These are phyloP conservation scores for Filosporella fistucella DNA, from an alignment of 495 filamentous ascomycete genomes.

Conservation along the genomic window DNA sequence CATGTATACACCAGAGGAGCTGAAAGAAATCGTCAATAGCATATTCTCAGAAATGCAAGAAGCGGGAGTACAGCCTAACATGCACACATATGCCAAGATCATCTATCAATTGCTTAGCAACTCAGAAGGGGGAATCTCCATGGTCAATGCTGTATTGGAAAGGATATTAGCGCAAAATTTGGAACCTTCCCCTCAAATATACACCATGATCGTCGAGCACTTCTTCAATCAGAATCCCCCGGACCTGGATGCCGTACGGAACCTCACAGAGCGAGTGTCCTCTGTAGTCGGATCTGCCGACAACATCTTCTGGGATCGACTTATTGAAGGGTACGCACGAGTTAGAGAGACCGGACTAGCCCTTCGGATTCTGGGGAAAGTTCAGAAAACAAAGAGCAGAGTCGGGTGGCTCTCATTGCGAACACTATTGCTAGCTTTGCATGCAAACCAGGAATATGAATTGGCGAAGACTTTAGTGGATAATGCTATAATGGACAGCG, in stretches of 20 bases:
- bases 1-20: slow-evolving; percentile 26
- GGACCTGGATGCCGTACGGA: slow-evolving; percentile 49
- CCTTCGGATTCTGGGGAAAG: slow-evolving; percentile 41
- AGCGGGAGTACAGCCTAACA: slow-evolving; percentile 47
- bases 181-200: slow-evolving; percentile 53
- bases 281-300: slow-evolving; percentile 38
- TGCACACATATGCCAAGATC: slow-evolving; percentile 55
- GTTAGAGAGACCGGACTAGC: slow-evolving; percentile 44
- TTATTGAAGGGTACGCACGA: slow-evolving; percentile 57
- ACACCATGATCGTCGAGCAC: slow-evolving; percentile 66
- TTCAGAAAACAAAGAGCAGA: slow-evolving; percentile 33
- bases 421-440: slow-evolving; percentile 41
- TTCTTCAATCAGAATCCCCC: slow-evolving; percentile 56
- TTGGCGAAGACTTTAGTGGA: slow-evolving; percentile 19
- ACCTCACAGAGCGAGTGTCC: slow-evolving; percentile 44
- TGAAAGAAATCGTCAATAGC: slow-evolving; percentile 28
- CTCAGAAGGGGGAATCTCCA: slow-evolving; percentile 33
- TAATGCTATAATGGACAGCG: slow-evolving; percentile 13
- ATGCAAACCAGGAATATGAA: slow-evolving; percentile 33
- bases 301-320: slow-evolving; percentile 60
- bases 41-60: slow-evolving; percentile 50
- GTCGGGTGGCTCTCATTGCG: slow-evolving; percentile 41
- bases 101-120: slow-evolving; percentile 54
- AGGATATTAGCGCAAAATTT: slow-evolving; percentile 51
- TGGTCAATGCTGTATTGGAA: slow-evolving; percentile 53